A percentile compares a stretch with the other conserved stretches of the same genome.
Evolutionary conservation across 2,329 filamentous ascomycete genomes (phyloP).

Genomic region (Cercospora sp.): DNA sequence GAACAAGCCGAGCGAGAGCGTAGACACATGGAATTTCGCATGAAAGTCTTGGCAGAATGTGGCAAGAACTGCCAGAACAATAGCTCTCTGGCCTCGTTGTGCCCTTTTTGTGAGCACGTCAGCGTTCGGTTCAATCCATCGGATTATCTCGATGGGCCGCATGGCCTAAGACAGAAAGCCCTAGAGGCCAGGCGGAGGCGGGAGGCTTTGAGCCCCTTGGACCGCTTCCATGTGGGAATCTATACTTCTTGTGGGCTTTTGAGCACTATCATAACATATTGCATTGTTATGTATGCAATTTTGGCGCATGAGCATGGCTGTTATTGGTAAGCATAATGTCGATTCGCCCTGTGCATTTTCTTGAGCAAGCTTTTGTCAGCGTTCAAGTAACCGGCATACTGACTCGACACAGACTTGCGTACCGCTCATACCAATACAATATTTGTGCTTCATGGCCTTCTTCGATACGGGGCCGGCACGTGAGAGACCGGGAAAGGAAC

Average conservation of each 20-base stretch:
- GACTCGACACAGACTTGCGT: background rate
- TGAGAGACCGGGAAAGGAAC: background rate
- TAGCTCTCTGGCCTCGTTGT: background rate
- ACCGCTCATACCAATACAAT: background rate
- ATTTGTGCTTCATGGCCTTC: conserved; percentile 1
- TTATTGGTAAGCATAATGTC: background rate
- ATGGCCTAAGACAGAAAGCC: background rate
- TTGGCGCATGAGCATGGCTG: background rate
- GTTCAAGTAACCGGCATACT: background rate
- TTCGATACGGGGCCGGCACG: background rate
- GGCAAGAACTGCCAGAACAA: conserved; percentile 1
- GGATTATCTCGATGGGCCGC: background rate
- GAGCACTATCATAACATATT: background rate
- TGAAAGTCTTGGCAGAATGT: background rate
- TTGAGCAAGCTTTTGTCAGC: background rate
- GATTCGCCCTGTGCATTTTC: background rate
- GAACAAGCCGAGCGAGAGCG: background rate
- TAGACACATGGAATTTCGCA: background rate
- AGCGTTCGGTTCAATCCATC: background rate
- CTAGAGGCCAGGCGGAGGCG: background rate
- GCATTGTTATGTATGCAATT: background rate
- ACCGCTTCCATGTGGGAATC: background rate
- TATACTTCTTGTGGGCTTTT: background rate
- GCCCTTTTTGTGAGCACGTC: conserved; percentile 1
- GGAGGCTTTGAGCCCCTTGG: background rate